A percentile compares a stretch with the other conserved stretches of the same genome.
These are phyloP conservation scores for Chlorella ohadii DNA, from an alignment of 139 green algal species.

Conservation along the genomic window DNA sequence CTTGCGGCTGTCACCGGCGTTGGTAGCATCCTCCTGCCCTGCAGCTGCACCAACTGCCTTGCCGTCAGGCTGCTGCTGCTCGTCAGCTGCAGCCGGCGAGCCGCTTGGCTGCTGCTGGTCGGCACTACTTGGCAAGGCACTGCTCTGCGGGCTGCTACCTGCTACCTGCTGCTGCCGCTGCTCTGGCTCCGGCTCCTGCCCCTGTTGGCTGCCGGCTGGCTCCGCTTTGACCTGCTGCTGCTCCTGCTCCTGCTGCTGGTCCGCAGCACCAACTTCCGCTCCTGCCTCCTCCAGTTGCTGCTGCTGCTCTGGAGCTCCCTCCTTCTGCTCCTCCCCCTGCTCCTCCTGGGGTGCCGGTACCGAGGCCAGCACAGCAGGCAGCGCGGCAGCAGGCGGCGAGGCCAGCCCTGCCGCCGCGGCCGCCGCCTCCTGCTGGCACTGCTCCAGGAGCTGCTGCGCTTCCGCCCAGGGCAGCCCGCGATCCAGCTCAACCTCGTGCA, in stretches of 20 bases:
- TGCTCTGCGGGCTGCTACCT: too few species aligned
- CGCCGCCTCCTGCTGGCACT: neutral
- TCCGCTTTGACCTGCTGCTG: neutral
- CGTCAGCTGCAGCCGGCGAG: neutral
- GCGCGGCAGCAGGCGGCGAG: neutral
- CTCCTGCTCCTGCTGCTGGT: neutral
- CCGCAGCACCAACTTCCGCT: too few species aligned
- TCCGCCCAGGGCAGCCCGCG: constrained; percentile 55
- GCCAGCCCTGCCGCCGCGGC: neutral
- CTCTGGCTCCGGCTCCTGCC: neutral
- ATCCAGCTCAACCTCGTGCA: constrained; percentile 59
- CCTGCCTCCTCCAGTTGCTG: neutral
- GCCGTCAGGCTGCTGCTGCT: neutral
- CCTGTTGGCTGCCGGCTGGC: neutral
- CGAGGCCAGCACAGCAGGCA: neutral
- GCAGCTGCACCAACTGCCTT: neutral
- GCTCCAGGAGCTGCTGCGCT: constrained; percentile 43
- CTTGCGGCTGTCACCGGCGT: too few species aligned
- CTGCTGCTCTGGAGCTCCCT: neutral
- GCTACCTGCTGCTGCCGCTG: neutral
- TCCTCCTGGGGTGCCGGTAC: neutral
- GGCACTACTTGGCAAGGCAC: too few species aligned
- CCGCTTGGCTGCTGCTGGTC: too few species aligned
- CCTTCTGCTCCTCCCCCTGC: neutral
- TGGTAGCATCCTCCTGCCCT: neutral